Evolutionary conservation across 1,284 basidiomycete species (phyloP), one percentile per base, ranked within the genome.

Genomic region (Cutaneotrichosporon spelunceum): DNA sequence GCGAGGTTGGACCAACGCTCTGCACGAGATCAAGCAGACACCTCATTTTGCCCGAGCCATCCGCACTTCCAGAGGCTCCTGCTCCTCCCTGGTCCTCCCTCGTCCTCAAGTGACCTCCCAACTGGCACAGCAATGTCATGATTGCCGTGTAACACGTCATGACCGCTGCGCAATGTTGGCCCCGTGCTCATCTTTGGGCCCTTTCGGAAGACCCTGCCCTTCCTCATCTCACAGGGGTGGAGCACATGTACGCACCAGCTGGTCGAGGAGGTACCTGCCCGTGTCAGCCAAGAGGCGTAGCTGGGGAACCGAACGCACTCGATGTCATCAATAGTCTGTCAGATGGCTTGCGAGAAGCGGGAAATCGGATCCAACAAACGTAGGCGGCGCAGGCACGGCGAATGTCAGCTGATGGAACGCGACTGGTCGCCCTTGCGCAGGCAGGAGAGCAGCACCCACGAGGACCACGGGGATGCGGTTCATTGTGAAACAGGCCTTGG

Each of bases 251-350:
- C 65, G 59, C 42, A 74, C 75, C 21, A 77, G 56, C 60, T 77
- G 75, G 60, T 76, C 75, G n/a, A 77, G 71, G 9, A 77, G 70
- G 44, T 71, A 77, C 54, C 75, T 76, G 59, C 24, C 21, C n/a
- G 33, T 14, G 48, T 11, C 10, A 24, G 45, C 53, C 26, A 27
- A 44, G 27, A 27, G 24, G 29, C 49, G 30, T 29, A n/a, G 49
- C 29, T 21, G 39, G 19, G 39, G 2, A 42, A 19, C 11, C 14
- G 33, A 7, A 66, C 64, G 24, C 36, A 66, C 65, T 66, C 65
- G 29, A 66, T 29, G 42, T 66, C 62, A 47, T 66, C 65, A 47
- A 66, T 64, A 14, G 65, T 62, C 62, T 64, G 47, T 27, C 27
- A 24, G 24, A 26, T 5, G 24, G 16, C 39, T 16, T 21, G 23